A percentile compares a stretch with the other conserved stretches of the same genome.
Conservation (phyloP, 2,329 filamentous ascomycete genomes). For the Colletotrichum tropicicola region DNA sequence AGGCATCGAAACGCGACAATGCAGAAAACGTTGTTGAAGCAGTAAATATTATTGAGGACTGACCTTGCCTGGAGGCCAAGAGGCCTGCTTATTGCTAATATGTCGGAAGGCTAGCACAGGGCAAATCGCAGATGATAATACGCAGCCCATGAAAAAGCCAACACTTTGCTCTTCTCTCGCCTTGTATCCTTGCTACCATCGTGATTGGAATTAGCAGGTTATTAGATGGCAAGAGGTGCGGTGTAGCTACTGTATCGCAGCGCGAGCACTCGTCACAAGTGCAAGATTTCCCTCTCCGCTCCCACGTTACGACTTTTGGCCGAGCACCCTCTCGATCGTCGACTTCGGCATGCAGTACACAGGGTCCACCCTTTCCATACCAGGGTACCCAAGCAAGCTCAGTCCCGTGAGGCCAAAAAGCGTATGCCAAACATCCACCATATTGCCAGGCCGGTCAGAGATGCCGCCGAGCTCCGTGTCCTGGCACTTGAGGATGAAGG, state of each 20-base stretch:
- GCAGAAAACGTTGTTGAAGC: too few species aligned
- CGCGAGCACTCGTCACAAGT: neutral
- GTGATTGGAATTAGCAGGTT: conserved; percentile 61
- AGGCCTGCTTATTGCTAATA: too few species aligned
- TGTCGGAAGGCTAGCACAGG: conserved; percentile 38
- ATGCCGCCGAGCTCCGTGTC: conserved; percentile 86
- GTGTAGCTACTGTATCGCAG: too few species aligned
- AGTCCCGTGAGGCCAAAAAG: conserved; percentile 88
- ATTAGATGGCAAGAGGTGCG: conserved; percentile 80
- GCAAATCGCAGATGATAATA: conserved; percentile 34
- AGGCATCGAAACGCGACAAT: too few species aligned
- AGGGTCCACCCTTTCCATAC: conserved; percentile 83
- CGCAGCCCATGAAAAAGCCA: conserved; percentile 39
- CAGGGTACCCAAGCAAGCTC: conserved; percentile 82
- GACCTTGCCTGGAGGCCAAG: too few species aligned
- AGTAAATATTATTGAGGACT: too few species aligned
- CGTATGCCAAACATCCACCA: conserved; percentile 98
- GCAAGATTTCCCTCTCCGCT: too few species aligned
- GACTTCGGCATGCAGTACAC: conserved; percentile 85
- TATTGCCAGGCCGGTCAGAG: conserved; percentile 88
- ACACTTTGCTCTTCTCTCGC: conserved; percentile 66
- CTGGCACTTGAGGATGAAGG: conserved; percentile 89
- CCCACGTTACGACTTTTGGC: neutral
- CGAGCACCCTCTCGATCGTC: conserved; percentile 68
- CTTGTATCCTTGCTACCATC: conserved; percentile 75